phyloP scores from a whole-genome alignment of 2,329 filamentous ascomycete genomes.

The Aspergillus intermedius region DNA sequence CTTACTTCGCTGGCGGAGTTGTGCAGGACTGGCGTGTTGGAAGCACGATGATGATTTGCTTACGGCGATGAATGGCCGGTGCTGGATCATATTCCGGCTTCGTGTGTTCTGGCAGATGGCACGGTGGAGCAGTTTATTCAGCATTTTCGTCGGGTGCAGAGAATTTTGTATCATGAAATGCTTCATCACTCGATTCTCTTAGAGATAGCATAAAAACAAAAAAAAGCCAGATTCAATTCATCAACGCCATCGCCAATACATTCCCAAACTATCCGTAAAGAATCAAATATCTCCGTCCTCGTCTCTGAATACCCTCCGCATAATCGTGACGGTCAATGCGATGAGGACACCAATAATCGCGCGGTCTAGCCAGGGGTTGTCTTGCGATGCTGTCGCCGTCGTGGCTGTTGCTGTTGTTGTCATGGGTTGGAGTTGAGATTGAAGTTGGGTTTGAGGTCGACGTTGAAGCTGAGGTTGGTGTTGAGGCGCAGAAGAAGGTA shows the following conservation, averaged over 20 bases:
- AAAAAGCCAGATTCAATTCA: background rate
- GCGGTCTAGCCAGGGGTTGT: constrained; percentile 72
- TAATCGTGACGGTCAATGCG: constrained; percentile 63
- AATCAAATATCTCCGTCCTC: constrained; percentile 4
- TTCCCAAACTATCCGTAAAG: background rate
- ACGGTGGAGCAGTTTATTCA: too few relatives aligned
- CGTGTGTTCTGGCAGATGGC: too few relatives aligned
- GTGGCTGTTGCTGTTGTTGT: constrained; percentile 29
- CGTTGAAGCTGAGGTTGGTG: background rate
- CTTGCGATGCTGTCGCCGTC: constrained; percentile 13
- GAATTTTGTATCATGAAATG: too few relatives aligned
- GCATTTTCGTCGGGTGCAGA: too few relatives aligned
- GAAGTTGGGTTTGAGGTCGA: constrained; percentile 1
- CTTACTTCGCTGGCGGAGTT: too few relatives aligned
- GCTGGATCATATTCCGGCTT: too few relatives aligned
- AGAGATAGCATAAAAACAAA: background rate
- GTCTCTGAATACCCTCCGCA: constrained; percentile 39
- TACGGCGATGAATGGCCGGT: too few relatives aligned
- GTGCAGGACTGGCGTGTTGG: too few relatives aligned
- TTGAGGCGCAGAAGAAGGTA: background rate
- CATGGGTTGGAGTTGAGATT: constrained; percentile 26
- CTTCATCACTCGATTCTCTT: too few relatives aligned
- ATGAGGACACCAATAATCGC: constrained; percentile 68
- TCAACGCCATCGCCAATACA: background rate
- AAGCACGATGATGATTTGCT: too few relatives aligned